Evolutionary conservation across 192 early-diverging fungal genomes (phyloP), one percentile per base, ranked within the genome.

Genomic region (Martensiomyces pterosporus): DNA sequence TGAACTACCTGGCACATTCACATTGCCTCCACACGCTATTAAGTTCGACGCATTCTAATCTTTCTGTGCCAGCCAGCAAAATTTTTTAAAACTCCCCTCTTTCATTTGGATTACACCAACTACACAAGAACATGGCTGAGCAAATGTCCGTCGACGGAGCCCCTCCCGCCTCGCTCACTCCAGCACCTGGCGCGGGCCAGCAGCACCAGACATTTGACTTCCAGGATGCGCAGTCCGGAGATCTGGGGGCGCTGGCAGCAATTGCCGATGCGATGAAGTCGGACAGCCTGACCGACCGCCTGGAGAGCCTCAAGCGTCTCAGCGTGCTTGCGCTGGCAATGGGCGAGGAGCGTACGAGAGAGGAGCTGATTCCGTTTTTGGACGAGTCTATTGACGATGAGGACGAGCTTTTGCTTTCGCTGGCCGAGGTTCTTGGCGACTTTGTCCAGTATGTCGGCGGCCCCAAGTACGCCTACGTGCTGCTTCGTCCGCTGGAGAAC

Each of bases 351-450:
- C 84, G 97, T 41, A 90, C 97, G 27, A 80, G 97, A 24, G 85
- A 87, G 25, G 97, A 99, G 76, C 85, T 99, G 23, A 85, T 99
- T 72, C 94, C 94, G 16, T 99, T 99, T 62, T 79, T 99, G 36
- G 94, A 97, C 79, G 96, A 99, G 77, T 93, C 93, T 12, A 94
- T 95, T 58, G 94, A 99, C 71, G 97, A 99, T 63, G 97, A 99
- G 60, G 97, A 99, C 65, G 97, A 99, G 65, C 85, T 99, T 25
- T 65, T 99, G 47, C 56, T 94, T 16, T 86, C 90, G 29, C 75
- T 99, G 29, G 97, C 94, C 13, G 91, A 95, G 65, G 88, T 97
- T 51, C 81, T 99, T 35, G 94, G 92, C 16, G 76, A 85, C 60
- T 93, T 99, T 74, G 82, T 89, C 43, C 87, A 93, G 55, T 88